These are phyloP conservation scores for Bryoerythrophyllum caledonicum DNA, from an alignment of 225 moss, liverwort and hornwort genomes.

Conservation along the genomic window DNA sequence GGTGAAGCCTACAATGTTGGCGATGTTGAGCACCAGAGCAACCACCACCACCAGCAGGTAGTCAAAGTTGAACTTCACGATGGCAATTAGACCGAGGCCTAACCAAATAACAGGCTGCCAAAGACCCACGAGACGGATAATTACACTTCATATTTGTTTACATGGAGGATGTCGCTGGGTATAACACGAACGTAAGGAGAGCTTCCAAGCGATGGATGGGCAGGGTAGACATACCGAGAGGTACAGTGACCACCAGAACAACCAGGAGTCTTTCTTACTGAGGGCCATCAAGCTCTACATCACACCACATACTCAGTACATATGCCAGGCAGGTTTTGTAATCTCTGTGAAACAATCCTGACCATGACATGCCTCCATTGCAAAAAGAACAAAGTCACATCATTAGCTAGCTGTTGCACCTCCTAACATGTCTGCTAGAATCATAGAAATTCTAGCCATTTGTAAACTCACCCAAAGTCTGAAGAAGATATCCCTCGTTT, in stretches of 20 bases:
- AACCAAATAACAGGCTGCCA: slow-evolving; percentile 75
- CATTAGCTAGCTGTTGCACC: background rate
- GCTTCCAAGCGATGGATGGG: background rate
- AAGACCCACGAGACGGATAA: slow-evolving; percentile 12
- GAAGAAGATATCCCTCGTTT: no score
- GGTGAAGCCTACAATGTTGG: slow-evolving; percentile 82
- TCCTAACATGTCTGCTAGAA: background rate
- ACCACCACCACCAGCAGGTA: slow-evolving; percentile 67
- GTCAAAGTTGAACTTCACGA: slow-evolving; percentile 71
- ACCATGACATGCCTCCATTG: background rate
- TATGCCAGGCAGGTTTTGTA: background rate
- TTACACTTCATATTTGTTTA: background rate
- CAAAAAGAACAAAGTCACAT: background rate
- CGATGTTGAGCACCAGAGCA: slow-evolving; percentile 59
- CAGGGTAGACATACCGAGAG: slow-evolving; percentile 49
- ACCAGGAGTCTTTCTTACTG: slow-evolving; percentile 70
- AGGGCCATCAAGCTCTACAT: slow-evolving; percentile 51
- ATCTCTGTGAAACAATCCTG: background rate
- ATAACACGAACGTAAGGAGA: background rate
- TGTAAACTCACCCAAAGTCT: no score
- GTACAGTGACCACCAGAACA: slow-evolving; percentile 85
- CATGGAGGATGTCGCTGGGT: background rate
- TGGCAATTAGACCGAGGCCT: slow-evolving; percentile 61
- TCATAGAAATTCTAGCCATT: background rate
- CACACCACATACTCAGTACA: slow-evolving; percentile 13